Conservation (phyloP, 2,329 filamentous ascomycete species). For the Microdochium nivale region DNA sequence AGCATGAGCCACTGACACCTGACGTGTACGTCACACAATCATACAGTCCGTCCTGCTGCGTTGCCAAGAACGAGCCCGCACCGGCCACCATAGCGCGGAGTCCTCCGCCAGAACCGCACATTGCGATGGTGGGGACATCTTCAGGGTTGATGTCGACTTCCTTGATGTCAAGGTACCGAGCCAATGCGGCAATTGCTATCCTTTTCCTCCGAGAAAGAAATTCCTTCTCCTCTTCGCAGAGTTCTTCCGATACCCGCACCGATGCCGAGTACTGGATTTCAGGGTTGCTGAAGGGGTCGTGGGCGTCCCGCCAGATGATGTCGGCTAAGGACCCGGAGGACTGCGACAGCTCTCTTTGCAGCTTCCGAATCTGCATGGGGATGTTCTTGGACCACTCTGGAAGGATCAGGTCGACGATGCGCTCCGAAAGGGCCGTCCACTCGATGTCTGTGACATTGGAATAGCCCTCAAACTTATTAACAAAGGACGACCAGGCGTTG, state of each 20-base stretch:
- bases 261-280: constrained; percentile 76
- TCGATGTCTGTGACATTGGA: constrained; percentile 45
- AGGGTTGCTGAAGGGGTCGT: constrained; percentile 73
- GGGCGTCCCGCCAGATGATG: constrained; percentile 88
- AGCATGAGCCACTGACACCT: constrained; percentile 92
- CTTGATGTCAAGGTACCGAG: constrained; percentile 70
- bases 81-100: constrained; percentile 84
- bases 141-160: constrained; percentile 82
- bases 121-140: constrained; percentile 85
- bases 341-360: constrained; percentile 83
- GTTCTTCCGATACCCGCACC: constrained; percentile 71
- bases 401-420: constrained; percentile 61
- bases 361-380: constrained; percentile 69
- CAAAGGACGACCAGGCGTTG: constrained; percentile 39
- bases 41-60: constrained; percentile 80
- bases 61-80: constrained; percentile 75
- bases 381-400: constrained; percentile 76
- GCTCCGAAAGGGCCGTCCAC: constrained; percentile 45
- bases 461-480: constrained; percentile 41
- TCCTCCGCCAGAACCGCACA: constrained; percentile 91
- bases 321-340: constrained; percentile 80
- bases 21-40: constrained; percentile 94
- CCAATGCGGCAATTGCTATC: constrained; percentile 64
- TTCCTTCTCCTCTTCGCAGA: constrained; percentile 75
- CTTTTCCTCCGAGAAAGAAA: constrained; percentile 63